These are phyloP conservation scores for Hura crepitans DNA, from an alignment of 441 rosid species.

Conservation along the genomic window DNA sequence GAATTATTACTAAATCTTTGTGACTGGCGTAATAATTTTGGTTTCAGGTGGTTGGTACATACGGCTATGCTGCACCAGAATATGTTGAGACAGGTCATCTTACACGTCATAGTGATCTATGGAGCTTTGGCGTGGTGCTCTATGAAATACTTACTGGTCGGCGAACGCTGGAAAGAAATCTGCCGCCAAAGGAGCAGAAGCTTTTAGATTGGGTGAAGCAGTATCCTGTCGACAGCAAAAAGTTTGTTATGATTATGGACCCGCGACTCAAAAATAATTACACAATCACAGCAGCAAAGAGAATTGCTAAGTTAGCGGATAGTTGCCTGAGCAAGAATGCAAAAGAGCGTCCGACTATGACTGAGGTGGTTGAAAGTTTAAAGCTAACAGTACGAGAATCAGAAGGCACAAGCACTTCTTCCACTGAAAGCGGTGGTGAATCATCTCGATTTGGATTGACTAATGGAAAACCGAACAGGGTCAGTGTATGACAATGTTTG, in stretches of 20 bases:
- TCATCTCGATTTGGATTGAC: constrained; percentile 31
- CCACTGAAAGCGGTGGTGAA: not conserved
- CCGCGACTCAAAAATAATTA: constrained; percentile 52
- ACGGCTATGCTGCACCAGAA: constrained; percentile 93
- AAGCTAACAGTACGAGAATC: constrained; percentile 44
- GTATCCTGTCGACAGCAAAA: constrained; percentile 59
- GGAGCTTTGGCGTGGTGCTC: constrained; percentile 84
- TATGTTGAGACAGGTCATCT: constrained; percentile 85
- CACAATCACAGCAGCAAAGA: constrained; percentile 47
- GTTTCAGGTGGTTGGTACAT: constrained; percentile 75
- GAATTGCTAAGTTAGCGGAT: constrained; percentile 71
- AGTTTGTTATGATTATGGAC: constrained; percentile 62
- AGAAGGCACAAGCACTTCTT: constrained; percentile 23
- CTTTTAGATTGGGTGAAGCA: constrained; percentile 78
- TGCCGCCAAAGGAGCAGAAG: constrained; percentile 54
- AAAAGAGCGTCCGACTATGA: constrained; percentile 72
- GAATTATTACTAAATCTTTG: too few species aligned
- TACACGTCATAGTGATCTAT: constrained; percentile 59
- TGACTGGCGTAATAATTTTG: not conserved
- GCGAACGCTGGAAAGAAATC: constrained; percentile 61
- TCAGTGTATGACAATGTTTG: not conserved
- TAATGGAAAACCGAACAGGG: constrained; percentile 21
- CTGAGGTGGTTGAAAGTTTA: constrained; percentile 52
- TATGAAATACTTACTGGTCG: constrained; percentile 83
- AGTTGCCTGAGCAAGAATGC: constrained; percentile 52